Evolutionary conservation across 2,329 filamentous ascomycete genomes (phyloP), one percentile per base, ranked within the genome.

Genomic region (Neofusicoccum cordaticola): DNA sequence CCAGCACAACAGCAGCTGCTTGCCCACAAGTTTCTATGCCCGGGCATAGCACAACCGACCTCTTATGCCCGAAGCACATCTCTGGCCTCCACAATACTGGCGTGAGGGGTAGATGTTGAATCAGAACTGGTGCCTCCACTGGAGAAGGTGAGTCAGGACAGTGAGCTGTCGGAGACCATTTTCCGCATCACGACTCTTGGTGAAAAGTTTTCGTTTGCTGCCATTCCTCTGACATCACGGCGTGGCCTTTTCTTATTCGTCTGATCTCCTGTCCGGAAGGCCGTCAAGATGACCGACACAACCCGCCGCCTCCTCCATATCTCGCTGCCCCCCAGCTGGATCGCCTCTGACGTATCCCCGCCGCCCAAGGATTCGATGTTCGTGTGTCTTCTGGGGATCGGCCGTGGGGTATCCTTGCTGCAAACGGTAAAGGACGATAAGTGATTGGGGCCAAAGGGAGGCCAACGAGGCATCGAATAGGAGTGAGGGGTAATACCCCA

Each of bases 41-140:
- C 56, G 56, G 56, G 56, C 56, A 60, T 60, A 47, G 42, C n/a
- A 19, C 42, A 44, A 17, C 27, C 53, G 39, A 58, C 22, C 13
- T 60, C 41, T 45, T 22, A 60, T 60, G 56, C 56, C 56, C 56
- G 31, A 37, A 27, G 39, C 42, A 47, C 56, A 35, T 60, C 31
- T 27, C 31, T n/a, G 42, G 56, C 56, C 56, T 60, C 56, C 56
- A 60, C 56, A 60, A 35, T 22, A 15, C 39, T 45, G 53, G 39
- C 53, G 53, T 47, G 56, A 60, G 56, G 56, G 42, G 42, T 15
- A 47, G 56, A n/a, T 37, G 9, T 60, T 60, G 56, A 60, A 60
- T 60, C 56, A 60, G 41, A 45, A n/a, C 12, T 37, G 42, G 15
- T 37, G 35, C 47, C 56, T 47, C 56, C 56, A 47, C 56, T 60